Percentiles rank a stretch among this genome's conserved stretches.
These are phyloP conservation scores for Shiraia sp. DNA, from an alignment of 2,329 filamentous ascomycete species.

Conservation along the genomic window DNA sequence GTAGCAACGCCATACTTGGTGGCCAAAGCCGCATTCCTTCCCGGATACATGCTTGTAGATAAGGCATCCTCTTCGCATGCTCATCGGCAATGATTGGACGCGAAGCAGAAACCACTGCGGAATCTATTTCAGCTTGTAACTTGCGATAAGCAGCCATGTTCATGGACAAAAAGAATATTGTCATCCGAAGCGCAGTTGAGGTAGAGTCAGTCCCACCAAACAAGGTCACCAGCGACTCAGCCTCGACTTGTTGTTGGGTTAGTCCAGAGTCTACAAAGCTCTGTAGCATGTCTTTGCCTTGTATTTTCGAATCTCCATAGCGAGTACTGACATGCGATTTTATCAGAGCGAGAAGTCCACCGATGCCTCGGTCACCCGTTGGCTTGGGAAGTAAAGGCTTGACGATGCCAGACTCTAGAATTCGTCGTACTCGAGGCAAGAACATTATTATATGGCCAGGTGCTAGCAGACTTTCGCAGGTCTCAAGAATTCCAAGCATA, in stretches of 20 bases:
- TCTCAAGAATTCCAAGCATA: not conserved
- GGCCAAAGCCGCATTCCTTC: not conserved
- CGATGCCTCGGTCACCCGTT: not conserved
- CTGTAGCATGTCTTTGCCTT: not conserved
- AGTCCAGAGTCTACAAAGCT: not conserved
- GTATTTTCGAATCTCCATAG: not conserved
- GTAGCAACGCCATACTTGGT: not conserved
- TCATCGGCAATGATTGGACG: not conserved
- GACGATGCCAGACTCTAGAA: not conserved
- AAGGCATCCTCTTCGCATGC: conserved; percentile 1
- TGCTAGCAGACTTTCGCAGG: not conserved
- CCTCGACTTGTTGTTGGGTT: not conserved
- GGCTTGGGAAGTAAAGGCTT: not conserved
- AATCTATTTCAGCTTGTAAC: not conserved
- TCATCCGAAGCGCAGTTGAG: not conserved
- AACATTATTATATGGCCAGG: not conserved
- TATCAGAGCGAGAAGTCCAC: not conserved
- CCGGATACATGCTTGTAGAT: not conserved
- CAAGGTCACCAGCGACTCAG: not conserved
- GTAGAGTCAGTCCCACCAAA: conserved; percentile 1
- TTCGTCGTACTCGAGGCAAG: not conserved
- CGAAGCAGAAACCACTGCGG: not conserved
- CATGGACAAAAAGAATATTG: not conserved
- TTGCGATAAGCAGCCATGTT: not conserved
- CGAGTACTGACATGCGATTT: not conserved